Percentiles rank a stretch among this genome's conserved stretches.
Conservation (phyloP, 805 yeast species). For the Tetrapisispora taiwanensis region DNA sequence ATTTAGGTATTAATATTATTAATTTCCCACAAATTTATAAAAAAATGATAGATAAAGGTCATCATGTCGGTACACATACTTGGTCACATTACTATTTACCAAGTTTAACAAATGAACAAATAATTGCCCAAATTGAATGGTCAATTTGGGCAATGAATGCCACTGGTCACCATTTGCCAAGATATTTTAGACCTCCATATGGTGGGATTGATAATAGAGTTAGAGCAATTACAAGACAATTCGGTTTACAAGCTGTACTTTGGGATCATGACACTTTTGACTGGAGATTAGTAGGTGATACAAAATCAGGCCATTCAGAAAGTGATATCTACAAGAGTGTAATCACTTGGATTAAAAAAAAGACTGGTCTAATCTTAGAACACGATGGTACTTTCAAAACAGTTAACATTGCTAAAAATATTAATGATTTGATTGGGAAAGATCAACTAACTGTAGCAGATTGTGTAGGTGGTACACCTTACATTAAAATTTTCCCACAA, state of each 20-base stretch:
- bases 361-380: slow-evolving; percentile 66
- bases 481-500: not conserved
- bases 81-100: slow-evolving; percentile 90
- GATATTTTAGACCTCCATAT: slow-evolving; percentile 93
- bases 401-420: slow-evolving; percentile 56
- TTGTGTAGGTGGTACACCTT: slow-evolving; percentile 49
- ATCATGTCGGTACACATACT: slow-evolving; percentile 78
- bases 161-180: slow-evolving; percentile 75
- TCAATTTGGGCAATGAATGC: slow-evolving; percentile 97
- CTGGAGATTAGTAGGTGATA: slow-evolving; percentile 60
- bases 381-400: slow-evolving; percentile 69
- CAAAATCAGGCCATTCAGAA: slow-evolving; percentile 34
- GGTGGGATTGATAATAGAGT: slow-evolving; percentile 90
- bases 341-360: slow-evolving; percentile 37
- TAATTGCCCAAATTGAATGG: slow-evolving; percentile 89
- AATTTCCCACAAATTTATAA: slow-evolving; percentile 64
- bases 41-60: slow-evolving; percentile 50
- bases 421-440: slow-evolving; percentile 44
- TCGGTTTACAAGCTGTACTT: slow-evolving; percentile 77
- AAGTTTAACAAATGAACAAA: slow-evolving; percentile 61
- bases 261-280: slow-evolving; percentile 93
- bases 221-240: slow-evolving; percentile 64
- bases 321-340: slow-evolving; percentile 48
- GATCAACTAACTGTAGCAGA: slow-evolving; percentile 69
- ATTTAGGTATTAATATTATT: slow-evolving; percentile 73